Evolutionary conservation across 1,284 basidiomycete genomes (phyloP).

Genomic region (Leccinum subrobustum): DNA sequence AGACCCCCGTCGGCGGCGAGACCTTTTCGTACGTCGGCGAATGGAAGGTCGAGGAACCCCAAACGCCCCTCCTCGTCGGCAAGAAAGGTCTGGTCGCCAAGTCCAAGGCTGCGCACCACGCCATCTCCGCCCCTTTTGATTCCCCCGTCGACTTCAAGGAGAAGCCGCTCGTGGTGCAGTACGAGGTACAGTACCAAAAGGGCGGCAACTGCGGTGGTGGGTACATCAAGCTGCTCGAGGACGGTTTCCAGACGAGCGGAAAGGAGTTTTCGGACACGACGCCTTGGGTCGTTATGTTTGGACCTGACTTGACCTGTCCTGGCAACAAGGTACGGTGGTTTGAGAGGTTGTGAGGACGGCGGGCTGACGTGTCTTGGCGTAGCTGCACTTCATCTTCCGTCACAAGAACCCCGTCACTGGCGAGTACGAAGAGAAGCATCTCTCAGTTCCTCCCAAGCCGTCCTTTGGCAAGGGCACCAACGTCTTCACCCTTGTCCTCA

Average conservation of each 20-base stretch:
- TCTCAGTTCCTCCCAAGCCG: slow-evolving; percentile 80
- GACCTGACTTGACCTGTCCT: slow-evolving; percentile 85
- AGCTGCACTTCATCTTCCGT: slow-evolving; percentile 98
- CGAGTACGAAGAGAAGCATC: slow-evolving; percentile 97
- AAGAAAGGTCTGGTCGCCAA: slow-evolving; percentile 92
- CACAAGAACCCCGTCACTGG: slow-evolving; percentile 91
- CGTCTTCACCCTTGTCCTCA: slow-evolving; percentile 89
- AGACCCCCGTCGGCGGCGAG: slow-evolving; percentile 90
- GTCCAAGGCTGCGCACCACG: slow-evolving; percentile 92
- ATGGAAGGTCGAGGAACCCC: slow-evolving; percentile 94
- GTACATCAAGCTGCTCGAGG: slow-evolving; percentile 95
- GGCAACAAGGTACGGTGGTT: slow-evolving; percentile 67
- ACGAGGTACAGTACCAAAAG: slow-evolving; percentile 99
- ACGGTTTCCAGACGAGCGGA: slow-evolving; percentile 88
- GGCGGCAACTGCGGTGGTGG: slow-evolving; percentile 99
- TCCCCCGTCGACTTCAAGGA: slow-evolving; percentile 79
- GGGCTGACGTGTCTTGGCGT: slow-evolving; percentile 9
- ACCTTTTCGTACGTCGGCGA: slow-evolving; percentile 96
- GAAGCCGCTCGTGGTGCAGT: slow-evolving; percentile 94
- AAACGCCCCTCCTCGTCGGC: slow-evolving; percentile 69
- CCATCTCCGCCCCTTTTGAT: slow-evolving; percentile 92
- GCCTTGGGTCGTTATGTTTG: slow-evolving; percentile 98
- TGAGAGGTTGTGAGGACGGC: not conserved
- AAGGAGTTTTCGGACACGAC: slow-evolving; percentile 96
- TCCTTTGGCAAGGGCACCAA: slow-evolving; percentile 87